Evolutionary conservation across 1,284 basidiomycete species (phyloP), one percentile per base, ranked within the genome.

Genomic region (Ustilago cynodontis): DNA sequence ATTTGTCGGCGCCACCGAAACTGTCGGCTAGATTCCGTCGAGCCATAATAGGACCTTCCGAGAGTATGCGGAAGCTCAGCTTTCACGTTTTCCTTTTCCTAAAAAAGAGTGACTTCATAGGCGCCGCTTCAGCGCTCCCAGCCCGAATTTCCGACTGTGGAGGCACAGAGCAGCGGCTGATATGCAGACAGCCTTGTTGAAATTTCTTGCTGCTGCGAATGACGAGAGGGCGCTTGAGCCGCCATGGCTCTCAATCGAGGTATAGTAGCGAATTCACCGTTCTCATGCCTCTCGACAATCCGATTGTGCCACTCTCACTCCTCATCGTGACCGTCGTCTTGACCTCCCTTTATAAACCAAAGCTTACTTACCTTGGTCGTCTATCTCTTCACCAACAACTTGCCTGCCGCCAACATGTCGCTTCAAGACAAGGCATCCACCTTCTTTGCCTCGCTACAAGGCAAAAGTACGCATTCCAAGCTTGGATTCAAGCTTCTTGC

Each of bases 401-500:
- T 16, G 45, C 35, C 28, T n/a, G 28, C 18, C 50, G 28, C 26
- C 55, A 57, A 4, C 56, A 76, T 76, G 73, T 54, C 68, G 39
- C 14, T 71, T 4, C 62, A 64, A 43, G 69, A 57, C 51, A 77
- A 71, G 63, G 57, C 62, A 26, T 59, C 57, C 22, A 47, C 54
- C 9, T 71, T 70, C 47, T 45, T 77, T 13, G 65, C 62, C 50
- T 26, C 59, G 28, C 52, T 72, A 22, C 52, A 66, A 14, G 70
- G 70, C 39, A 68, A 61, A 53, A 37, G 60, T 14, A 69, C 64
- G n/a, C 65, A 79, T 55, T 77, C 71, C 33, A 71, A 67, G 54
- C 60, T 79, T 13, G 74, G 78, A 7, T 79, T 77, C 71, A 74
- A 79, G 68, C 64, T 79, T 59, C 60, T 77, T 11, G 43, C 65